Conservation (phyloP, 2,329 filamentous ascomycete genomes). For the Diaporthe batatas region DNA sequence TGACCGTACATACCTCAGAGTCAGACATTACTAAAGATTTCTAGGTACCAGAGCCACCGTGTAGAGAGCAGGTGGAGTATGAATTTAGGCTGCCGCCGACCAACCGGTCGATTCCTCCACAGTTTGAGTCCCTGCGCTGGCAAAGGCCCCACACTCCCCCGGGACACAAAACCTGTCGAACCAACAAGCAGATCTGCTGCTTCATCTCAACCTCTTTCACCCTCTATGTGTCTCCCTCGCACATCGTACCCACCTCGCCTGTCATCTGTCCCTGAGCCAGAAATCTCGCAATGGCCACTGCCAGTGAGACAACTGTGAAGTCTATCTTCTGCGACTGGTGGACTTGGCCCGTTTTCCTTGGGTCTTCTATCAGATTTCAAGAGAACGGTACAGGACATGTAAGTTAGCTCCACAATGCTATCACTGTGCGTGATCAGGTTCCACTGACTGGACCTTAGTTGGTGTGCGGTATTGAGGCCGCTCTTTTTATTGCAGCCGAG, state of each 20-base stretch:
- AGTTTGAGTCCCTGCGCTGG: too few species aligned
- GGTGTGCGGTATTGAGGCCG: neutral
- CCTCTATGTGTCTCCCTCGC: neutral
- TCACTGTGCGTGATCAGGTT: neutral
- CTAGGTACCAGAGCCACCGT: too few species aligned
- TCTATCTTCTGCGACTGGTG: neutral
- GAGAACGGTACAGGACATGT: neutral
- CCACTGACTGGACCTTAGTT: neutral
- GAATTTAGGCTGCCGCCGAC: too few species aligned
- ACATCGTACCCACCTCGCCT: neutral
- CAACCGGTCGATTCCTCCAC: too few species aligned
- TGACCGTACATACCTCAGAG: too few species aligned
- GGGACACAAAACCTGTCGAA: too few species aligned
- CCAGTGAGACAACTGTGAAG: neutral
- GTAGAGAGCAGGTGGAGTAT: too few species aligned
- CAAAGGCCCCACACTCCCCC: too few species aligned
- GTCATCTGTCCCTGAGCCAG: neutral
- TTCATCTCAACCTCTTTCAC: neutral
- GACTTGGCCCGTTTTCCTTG: neutral
- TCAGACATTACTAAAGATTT: too few species aligned
- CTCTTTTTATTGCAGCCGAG: neutral
- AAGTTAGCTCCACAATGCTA: neutral
- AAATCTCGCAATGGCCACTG: neutral
- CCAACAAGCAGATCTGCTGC: neutral
- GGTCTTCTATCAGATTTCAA: neutral